Conservation (phyloP, 2,329 filamentous ascomycete species). For the Colletotrichum neosansevieriae region DNA sequence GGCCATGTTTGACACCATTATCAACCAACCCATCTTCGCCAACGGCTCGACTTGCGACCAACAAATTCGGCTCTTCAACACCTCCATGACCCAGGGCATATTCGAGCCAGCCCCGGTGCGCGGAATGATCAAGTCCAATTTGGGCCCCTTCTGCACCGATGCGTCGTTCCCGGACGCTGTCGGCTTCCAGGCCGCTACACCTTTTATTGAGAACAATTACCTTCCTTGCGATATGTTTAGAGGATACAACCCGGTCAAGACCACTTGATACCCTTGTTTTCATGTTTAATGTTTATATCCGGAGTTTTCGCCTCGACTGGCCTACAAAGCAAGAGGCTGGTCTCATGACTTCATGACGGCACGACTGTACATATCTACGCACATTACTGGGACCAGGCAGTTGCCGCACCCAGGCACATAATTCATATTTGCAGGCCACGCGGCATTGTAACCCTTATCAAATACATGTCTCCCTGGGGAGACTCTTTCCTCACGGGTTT, state of each 20-base stretch:
- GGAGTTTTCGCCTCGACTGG: neutral
- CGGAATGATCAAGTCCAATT: constrained; percentile 42
- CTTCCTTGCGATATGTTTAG: constrained; percentile 40
- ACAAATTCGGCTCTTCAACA: constrained; percentile 59
- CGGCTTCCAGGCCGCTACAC: constrained; percentile 39
- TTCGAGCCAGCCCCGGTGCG: constrained; percentile 46
- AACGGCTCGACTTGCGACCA: constrained; percentile 57
- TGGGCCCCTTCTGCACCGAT: constrained; percentile 45
- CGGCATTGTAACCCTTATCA: neutral
- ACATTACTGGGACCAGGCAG: neutral
- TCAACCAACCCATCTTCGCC: constrained; percentile 65
- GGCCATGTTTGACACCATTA: constrained; percentile 61
- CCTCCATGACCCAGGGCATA: constrained; percentile 51
- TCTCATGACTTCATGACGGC: constrained; percentile 26
- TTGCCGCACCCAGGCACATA: neutral
- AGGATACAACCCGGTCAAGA: constrained; percentile 37
- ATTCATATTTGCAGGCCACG: constrained; percentile 6
- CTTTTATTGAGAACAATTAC: constrained; percentile 43
- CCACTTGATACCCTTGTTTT: constrained; percentile 35
- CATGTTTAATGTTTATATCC: neutral
- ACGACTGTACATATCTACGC: constrained; percentile 6
- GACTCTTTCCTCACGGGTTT: no score
- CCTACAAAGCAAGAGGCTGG: neutral
- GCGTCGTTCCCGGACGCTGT: constrained; percentile 25
- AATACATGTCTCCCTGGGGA: no score